Base-by-base conservation (phyloP, 129 eudicot species). In the Lactuca sativa region DNA sequence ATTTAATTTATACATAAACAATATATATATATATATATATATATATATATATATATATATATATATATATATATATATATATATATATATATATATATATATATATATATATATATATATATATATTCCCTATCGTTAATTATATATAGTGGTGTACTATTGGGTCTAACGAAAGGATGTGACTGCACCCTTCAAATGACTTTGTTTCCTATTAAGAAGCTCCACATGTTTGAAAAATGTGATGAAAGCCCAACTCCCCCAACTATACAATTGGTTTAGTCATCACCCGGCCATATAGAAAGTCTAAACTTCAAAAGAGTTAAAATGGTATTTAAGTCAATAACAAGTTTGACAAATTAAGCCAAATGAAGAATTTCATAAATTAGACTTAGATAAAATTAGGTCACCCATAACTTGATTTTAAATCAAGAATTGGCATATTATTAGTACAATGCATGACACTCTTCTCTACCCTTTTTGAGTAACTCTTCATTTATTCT, bases 341-440 rank as follows among this genome's bases (percentile, higher is more conserved):
- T 59, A 62, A 17, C 51, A 59, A 71, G 78, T 77, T 73, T 82
- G 86, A 82, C 80, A 78, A 82, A 78, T 59, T 16, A 77, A 70
- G 64, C 80, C 66, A 78, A 54, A 33, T 59, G 66, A 56, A 69
- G 74, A 57, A 69, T 56, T 56, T 62, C 10, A 67, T 54, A 64
- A 78, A 78, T 64, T 59, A 55, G 64, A 83, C 71, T 71, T 11
- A 51, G 76, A 75, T 70, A 71, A 70, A 72, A 76, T 83, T 83
- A 83, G 88, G 88, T 83, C 88, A 80, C 82, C 86, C 65, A 72
- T 72, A 83, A 80, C 77, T 76, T 80, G 77, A 70, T 80, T 70
- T 80, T 70, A 52, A 44, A 74, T 67, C 77, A 69, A 75, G 71
- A 48, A 57, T 57, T 59, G 84, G 69, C 67, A 59, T 47, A 43